phyloP scores from a whole-genome alignment of 1,284 basidiomycete genomes.

The Cutaneotrichosporon daszewskae region DNA sequence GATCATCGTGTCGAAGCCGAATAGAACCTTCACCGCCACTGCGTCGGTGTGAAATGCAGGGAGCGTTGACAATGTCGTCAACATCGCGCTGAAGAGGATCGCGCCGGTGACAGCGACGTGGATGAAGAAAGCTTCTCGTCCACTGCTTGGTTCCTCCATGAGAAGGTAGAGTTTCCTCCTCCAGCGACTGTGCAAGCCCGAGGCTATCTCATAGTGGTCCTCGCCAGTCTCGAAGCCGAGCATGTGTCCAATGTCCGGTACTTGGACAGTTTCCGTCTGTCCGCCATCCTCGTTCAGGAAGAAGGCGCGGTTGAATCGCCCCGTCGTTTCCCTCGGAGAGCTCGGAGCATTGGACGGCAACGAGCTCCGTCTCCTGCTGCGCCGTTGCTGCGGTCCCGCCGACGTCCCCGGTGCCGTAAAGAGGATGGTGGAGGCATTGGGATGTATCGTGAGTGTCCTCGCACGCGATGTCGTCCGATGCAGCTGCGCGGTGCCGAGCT shows the following conservation, averaged over 20 bases:
- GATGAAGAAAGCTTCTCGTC: slow-evolving; percentile 44
- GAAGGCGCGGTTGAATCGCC: background rate
- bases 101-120: slow-evolving; percentile 43
- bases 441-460: slow-evolving; percentile 32
- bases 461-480: slow-evolving; percentile 7
- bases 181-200: slow-evolving; percentile 37
- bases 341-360: no score
- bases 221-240: slow-evolving; percentile 44
- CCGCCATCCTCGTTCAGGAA: slow-evolving; percentile 17
- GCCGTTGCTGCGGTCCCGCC: slow-evolving; percentile 15
- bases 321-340: no score
- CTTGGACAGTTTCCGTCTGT: slow-evolving; percentile 32
- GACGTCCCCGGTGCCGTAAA: slow-evolving; percentile 23
- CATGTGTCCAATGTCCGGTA: slow-evolving; percentile 46
- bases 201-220: slow-evolving; percentile 44
- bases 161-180: slow-evolving; percentile 45
- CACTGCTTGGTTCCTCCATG: slow-evolving; percentile 46
- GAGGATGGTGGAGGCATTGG: slow-evolving; percentile 25
- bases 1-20: slow-evolving; percentile 67
- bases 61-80: slow-evolving; percentile 79
- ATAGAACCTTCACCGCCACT: slow-evolving; percentile 65
- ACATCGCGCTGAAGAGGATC: slow-evolving; percentile 59
- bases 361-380: no score
- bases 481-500: slow-evolving; percentile 16
- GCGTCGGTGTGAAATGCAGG: slow-evolving; percentile 64